These are phyloP conservation scores for Pseudozyma hubeiensis DNA, from an alignment of 1,284 basidiomycete genomes.

Conservation along the genomic window DNA sequence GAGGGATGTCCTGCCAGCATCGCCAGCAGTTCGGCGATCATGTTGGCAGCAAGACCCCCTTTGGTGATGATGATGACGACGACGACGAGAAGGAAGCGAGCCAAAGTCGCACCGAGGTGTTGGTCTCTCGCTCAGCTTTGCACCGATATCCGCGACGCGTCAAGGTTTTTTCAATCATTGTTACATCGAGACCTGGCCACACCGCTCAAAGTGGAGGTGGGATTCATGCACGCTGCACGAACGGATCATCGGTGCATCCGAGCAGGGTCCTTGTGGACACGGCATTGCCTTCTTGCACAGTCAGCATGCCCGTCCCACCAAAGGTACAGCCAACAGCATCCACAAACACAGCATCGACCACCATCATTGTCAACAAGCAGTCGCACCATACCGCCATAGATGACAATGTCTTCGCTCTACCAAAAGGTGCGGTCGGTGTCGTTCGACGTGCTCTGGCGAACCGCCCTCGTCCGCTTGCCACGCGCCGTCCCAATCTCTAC, in stretches of 20 bases:
- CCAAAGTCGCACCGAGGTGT: not conserved
- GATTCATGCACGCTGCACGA: not conserved
- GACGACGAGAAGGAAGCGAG: not conserved
- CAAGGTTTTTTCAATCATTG: not conserved
- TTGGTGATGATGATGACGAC: constrained; percentile 3
- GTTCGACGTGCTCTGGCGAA: constrained; percentile 46
- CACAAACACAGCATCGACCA: not conserved
- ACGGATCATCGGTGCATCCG: not conserved
- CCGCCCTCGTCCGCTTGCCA: constrained; percentile 45
- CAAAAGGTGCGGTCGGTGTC: constrained; percentile 40
- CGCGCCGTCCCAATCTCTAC: constrained; percentile 40
- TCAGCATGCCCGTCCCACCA: not conserved
- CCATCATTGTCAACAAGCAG: constrained; percentile 1
- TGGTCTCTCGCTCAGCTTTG: constrained; percentile 2
- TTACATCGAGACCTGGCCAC: not conserved
- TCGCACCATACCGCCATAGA: too few relatives aligned
- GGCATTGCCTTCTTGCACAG: not conserved
- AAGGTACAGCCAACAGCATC: not conserved
- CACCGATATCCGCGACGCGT: not conserved
- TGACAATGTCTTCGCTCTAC: constrained; percentile 35
- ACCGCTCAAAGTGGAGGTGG: not conserved
- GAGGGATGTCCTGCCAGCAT: constrained; percentile 51
- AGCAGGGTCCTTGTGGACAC: not conserved
- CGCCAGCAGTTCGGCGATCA: constrained; percentile 52
- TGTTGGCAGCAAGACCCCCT: not conserved